These are phyloP conservation scores for Tylopilus sp. DNA, from an alignment of 768 basidiomycete species.

Conservation along the genomic window DNA sequence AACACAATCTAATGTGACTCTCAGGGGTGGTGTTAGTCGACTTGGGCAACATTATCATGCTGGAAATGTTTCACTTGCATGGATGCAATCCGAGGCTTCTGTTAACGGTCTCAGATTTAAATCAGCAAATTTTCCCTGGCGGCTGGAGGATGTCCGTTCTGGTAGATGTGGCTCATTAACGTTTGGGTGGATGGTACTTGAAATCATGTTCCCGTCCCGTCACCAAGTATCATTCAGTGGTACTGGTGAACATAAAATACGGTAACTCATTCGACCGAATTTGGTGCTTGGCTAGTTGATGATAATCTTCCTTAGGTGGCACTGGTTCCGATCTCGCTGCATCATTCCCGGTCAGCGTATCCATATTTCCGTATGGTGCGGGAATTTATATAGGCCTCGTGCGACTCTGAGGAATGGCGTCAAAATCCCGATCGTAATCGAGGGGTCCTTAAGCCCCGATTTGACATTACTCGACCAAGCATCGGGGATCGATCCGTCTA, in stretches of 20 bases:
- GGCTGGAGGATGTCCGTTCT: neutral
- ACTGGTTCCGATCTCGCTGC: neutral
- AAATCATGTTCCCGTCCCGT: neutral
- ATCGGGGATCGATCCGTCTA: neutral
- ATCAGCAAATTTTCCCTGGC: neutral
- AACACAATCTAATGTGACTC: neutral
- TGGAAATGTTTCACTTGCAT: neutral
- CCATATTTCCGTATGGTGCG: neutral
- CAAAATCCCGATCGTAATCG: neutral
- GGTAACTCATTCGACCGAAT: neutral
- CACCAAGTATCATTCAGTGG: neutral
- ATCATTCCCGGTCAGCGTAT: conserved; percentile 1
- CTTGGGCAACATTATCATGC: neutral
- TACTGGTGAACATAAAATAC: neutral
- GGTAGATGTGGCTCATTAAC: neutral
- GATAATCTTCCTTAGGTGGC: neutral
- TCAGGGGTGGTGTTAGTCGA: neutral
- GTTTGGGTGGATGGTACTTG: neutral
- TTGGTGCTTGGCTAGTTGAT: neutral
- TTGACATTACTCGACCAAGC: neutral
- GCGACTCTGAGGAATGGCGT: neutral
- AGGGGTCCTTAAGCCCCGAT: neutral
- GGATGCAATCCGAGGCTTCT: neutral
- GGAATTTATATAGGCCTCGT: neutral
- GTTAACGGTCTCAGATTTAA: neutral